Evolutionary conservation across 1,284 basidiomycete genomes (phyloP), one percentile per base, ranked within the genome.

Genomic region (Malassezia nana): DNA sequence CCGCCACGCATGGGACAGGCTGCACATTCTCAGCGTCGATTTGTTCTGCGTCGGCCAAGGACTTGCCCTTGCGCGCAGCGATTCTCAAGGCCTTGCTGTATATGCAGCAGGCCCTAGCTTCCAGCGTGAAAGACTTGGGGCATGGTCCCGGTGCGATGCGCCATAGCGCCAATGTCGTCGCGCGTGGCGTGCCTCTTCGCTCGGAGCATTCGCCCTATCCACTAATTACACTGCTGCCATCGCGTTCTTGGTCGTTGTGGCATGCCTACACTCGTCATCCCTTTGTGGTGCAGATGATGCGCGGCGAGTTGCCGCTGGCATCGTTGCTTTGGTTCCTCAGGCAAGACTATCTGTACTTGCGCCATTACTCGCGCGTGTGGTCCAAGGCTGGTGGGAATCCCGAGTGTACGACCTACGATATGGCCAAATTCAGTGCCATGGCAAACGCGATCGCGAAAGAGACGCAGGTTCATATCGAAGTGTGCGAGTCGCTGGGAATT

Each of bases 11-110:
- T 69, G 91, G 91, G 1, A 95, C 91, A 0, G 91, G 91, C 1
- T 96, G 90, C 72, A 95, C 91, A 0, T 78, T 95, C 8, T 85
- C 84, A 33, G 84, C 89, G 0, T 87, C 89, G 0, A 79, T 94
- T 13, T 83, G 85, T 1, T 83, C 83, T 46, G 78, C 79, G 20
- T 76, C 89, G 12, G 83, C 81, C 0, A 77, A 78, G 32, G 83
- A 83, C 31, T 63, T 66, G 63, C 70, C 63, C 83, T 82, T 86
- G 24, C 69, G 75, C 0, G 79, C 82, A 10, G 85, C 86, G 0
- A 79, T 81, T 0, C 72, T 77, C 13, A 68, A 75, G 10, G 88
- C 84, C 0, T 83, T 83, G 1, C 71, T 75, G 6, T 95, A 86
- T 67, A 87, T 86, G 0, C 81, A 89, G 65, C 74, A 80, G 0